These are phyloP conservation scores for Cutaneotrichosporon daszewskae DNA, from an alignment of 1,284 basidiomycete species.

Conservation along the genomic window DNA sequence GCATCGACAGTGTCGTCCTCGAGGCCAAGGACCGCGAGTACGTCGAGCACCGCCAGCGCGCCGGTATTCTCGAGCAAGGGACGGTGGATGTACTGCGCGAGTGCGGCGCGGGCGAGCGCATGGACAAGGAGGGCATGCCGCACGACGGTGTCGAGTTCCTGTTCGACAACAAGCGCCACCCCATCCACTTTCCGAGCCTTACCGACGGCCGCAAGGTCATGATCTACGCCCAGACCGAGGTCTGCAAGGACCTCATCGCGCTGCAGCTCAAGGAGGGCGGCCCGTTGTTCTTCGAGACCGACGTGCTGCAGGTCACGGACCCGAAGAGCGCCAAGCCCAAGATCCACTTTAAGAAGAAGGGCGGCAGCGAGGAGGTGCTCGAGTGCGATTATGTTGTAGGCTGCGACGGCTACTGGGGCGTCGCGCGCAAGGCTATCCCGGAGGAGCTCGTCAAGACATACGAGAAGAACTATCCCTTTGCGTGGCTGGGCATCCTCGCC, in stretches of 20 bases:
- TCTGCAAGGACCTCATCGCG: conserved; percentile 20
- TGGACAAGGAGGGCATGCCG: conserved; percentile 19
- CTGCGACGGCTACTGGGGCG: conserved; percentile 20
- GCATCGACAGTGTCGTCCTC: conserved; percentile 15
- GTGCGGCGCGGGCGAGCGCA: conserved; percentile 12
- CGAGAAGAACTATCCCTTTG: conserved; percentile 18
- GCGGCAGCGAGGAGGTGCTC: conserved; percentile 7
- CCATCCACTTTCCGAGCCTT: conserved; percentile 15
- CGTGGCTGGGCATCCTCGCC: conserved; percentile 20
- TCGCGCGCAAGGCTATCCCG: conserved; percentile 16
- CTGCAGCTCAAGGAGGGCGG: conserved; percentile 18
- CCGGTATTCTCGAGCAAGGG: conserved; percentile 20
- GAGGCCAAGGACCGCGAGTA: conserved; percentile 21
- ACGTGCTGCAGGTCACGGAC: conserved; percentile 9
- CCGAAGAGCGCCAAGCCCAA: conserved; percentile 11
- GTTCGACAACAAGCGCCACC: conserved; percentile 15
- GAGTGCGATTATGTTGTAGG: conserved; percentile 16
- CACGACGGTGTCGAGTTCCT: conserved; percentile 21
- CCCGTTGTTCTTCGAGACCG: conserved; percentile 13
- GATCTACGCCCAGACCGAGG: conserved; percentile 23
- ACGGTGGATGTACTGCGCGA: conserved; percentile 16
- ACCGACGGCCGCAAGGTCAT: conserved; percentile 17
- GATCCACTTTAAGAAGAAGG: conserved; percentile 14
- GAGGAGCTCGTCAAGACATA: conserved; percentile 11
- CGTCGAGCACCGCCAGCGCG: conserved; percentile 22